Evolutionary conservation across 2,329 filamentous ascomycete genomes (phyloP), one percentile per base, ranked within the genome.

Genomic region (Tetracladium maxilliforme): DNA sequence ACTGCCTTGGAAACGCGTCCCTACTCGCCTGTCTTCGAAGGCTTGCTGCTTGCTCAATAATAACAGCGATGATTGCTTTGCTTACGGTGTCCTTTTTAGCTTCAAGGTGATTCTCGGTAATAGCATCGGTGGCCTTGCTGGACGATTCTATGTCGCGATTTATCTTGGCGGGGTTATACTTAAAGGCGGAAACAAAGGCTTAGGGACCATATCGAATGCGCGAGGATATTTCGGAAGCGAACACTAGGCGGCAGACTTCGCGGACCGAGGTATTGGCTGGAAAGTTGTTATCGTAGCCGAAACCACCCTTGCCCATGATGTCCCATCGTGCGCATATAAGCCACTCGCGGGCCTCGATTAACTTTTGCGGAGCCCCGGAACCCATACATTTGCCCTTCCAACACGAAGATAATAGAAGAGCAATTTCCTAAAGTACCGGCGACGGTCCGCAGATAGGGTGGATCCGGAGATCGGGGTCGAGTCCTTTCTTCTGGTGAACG

Each of bases 261-360:
- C 49, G 42, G 25, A 56, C 36, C 11, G 45, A 48, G 1, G 48
- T 44, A 26, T 54, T 25, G 19, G 45, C 37, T 5, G 56, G 45
- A 1, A 50, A 54, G 34, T 49, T 40, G 29, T 56, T 45, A 10
- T 54, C 48, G 27, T 47, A 49, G 6, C 52, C 50, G 22, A 56
- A 52, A 7, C 52, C 52, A 8, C 51, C 52, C 30, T 45, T 42
- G 21, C 47, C 51, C 26, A 55, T 54, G 31, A 56, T 56, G 35
- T 56, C 53, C 11, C 55, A 45, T 0, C 52, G 56, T 16, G 49
- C 46, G 14, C 53, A 41, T 37, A 54, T 55, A n/a, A 53, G 40
- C 51, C 53, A 56, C 28, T 56, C 51, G 8, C 52, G 37, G 2
- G 46, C 37, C 27, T 55, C 51, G 22, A 52, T 41, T 1, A 42